Conservation (phyloP, 176 grass and related monocot genomes). For the Lolium multiflorum region DNA sequence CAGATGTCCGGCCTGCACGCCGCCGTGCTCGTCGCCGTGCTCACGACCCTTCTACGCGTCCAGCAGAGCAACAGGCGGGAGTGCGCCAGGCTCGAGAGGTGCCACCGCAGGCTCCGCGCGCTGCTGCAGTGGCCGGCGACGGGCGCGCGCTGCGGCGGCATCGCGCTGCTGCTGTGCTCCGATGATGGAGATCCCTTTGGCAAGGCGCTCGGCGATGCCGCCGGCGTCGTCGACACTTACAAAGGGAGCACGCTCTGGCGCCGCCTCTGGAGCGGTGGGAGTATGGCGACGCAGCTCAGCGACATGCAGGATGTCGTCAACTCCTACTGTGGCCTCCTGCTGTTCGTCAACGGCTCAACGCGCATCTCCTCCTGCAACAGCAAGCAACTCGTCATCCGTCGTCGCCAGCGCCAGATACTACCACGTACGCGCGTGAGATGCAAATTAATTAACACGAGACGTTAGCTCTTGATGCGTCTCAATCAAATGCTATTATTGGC, state of each 20-base stretch:
- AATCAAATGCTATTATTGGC: too few species aligned
- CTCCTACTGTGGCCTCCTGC: not conserved
- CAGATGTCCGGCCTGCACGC: conserved; percentile 11
- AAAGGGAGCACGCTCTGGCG: not conserved
- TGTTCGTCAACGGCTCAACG: not conserved
- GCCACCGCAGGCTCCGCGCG: not conserved
- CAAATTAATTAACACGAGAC: too few species aligned
- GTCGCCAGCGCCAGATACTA: too few species aligned
- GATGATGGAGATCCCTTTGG: not conserved
- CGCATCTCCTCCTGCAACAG: not conserved
- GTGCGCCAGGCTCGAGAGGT: not conserved
- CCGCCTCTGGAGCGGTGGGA: not conserved
- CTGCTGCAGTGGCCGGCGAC: not conserved
- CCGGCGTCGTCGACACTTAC: not conserved
- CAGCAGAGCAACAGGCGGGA: not conserved
- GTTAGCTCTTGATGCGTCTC: too few species aligned
- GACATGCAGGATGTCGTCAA: not conserved
- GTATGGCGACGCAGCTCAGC: not conserved
- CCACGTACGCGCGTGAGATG: too few species aligned
- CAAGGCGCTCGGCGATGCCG: not conserved
- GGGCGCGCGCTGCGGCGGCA: not conserved
- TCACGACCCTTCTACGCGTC: not conserved
- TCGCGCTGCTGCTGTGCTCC: not conserved
- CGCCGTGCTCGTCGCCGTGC: not conserved
- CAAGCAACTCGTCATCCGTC: not conserved